Evolutionary conservation across 495 filamentous ascomycete species (phyloP).

Genomic region (Xylaria flabelliformis): DNA sequence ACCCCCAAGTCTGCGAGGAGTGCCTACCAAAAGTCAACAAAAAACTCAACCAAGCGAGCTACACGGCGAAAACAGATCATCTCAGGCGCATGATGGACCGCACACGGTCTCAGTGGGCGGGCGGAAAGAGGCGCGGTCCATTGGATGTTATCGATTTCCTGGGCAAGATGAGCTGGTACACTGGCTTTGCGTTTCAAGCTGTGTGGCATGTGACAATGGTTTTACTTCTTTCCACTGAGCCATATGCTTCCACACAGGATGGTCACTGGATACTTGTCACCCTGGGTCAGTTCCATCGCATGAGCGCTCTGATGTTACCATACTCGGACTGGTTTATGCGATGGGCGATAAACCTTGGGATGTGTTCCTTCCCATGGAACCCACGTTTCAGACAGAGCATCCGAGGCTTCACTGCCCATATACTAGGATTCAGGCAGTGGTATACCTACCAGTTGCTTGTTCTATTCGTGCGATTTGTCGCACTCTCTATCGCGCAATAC

Average conservation of each 20-base stretch:
- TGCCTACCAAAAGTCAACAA: conserved; percentile 72
- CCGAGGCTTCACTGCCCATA: conserved; percentile 66
- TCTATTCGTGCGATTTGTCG: conserved; percentile 61
- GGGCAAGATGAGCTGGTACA: conserved; percentile 58
- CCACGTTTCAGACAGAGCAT: conserved; percentile 69
- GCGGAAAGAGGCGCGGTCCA: conserved; percentile 47
- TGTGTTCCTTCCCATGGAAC: conserved; percentile 78
- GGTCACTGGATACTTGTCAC: conserved; percentile 34
- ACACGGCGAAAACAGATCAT: conserved; percentile 80
- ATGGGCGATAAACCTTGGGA: conserved; percentile 58
- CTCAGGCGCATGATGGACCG: conserved; percentile 74
- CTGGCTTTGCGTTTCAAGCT: conserved; percentile 60
- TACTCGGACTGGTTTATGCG: conserved; percentile 46
- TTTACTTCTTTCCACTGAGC: conserved; percentile 27
- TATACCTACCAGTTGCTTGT: conserved; percentile 72
- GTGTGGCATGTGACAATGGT: conserved; percentile 57
- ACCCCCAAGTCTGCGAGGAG: conserved; percentile 81
- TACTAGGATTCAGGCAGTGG: conserved; percentile 69
- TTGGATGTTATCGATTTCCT: conserved; percentile 59
- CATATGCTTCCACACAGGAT: conserved; percentile 22
- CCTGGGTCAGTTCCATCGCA: conserved; percentile 45
- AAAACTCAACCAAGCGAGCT: conserved; percentile 69
- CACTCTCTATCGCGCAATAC: conserved; percentile 57
- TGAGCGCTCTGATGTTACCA: conserved; percentile 32
- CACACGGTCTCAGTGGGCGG: conserved; percentile 56